Evolutionary conservation across 371 early-diverging fungal genomes (phyloP).

Genomic region (Lichtheimia corymbifera): DNA sequence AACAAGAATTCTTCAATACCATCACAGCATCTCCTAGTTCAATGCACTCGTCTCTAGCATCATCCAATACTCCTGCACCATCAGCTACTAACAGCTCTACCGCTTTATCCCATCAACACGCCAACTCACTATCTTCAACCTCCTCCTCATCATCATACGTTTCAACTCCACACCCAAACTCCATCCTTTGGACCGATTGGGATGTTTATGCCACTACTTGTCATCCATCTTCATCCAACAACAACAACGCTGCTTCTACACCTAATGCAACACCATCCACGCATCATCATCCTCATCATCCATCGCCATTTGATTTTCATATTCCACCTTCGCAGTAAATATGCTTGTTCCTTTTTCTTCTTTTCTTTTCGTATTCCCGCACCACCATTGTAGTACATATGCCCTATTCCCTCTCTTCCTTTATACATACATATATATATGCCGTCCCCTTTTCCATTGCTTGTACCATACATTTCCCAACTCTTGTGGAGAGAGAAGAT

Average conservation of each 20-base stretch:
- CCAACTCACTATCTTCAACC: conserved; percentile 10
- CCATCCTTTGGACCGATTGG: conserved; percentile 14
- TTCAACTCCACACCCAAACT: conserved; percentile 8
- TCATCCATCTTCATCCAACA: conserved; percentile 2
- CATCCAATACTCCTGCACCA: conserved; percentile 2
- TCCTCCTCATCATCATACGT: conserved; percentile 17
- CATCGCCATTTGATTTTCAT: conserved; percentile 1
- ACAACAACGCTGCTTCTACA: neutral
- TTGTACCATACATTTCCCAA: neutral
- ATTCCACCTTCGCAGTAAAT: conserved; percentile 5
- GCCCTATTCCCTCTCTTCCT: neutral
- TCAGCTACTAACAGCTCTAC: neutral
- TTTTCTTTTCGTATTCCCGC: neutral
- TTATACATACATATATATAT: conserved; percentile 1
- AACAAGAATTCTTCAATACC: neutral
- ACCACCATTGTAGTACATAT: neutral
- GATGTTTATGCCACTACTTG: conserved; percentile 7
- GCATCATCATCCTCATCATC: conserved; percentile 5
- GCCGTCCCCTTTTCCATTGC: neutral
- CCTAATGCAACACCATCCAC: neutral
- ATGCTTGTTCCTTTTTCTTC: neutral
- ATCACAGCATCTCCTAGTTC: neutral
- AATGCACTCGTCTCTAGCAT: conserved; percentile 4
- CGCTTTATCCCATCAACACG: conserved; percentile 1
- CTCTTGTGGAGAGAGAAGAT: neutral